Evolutionary conservation across 768 basidiomycete genomes (phyloP), one percentile per base, ranked within the genome.

Genomic region (Tricholoma saponaceum): DNA sequence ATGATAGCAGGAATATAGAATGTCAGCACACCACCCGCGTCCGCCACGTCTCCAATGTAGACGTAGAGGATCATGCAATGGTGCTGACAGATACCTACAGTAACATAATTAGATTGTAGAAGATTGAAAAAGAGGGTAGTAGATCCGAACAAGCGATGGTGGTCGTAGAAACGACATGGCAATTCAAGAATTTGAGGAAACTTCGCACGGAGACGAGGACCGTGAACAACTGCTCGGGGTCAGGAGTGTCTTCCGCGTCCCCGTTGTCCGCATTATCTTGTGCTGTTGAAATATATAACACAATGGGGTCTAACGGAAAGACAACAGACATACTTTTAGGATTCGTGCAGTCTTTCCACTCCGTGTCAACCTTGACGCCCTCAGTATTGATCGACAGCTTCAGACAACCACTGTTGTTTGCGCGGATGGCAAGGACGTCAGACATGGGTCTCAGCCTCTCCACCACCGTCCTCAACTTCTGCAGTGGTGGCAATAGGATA

Each of bases 21-120:
- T 2, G 92, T 95, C 60, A 95, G 75, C 41, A 95, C 89, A 2
- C 91, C 92, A 46, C 92, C 90, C 0, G 87, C 83, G 56, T 90
- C 85, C 4, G 83, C 82, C 10, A 86, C 79, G 30, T 91, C 86
- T 9, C 92, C 92, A 44, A 94, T 87, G 66, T 94, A 95, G 54
- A 94, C 91, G 61, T 94, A 95, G 52, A 94, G 79, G 62, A 95
- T 94, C 58, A 90, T 78, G 66, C 91, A 94, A 60, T 93, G 88
- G 57, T 84, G 79, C 62, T 86, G 84, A 66, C 92, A 95, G 51
- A 95, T 79, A 66, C 88, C 92, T 95, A 65, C 0, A 30, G 30
- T 14, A 53, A 35, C 25, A 47, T n/a, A 3, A n/a, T 51, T 10
- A 49, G 47, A 52, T 33, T 41, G 37, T 5, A 22, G 26, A 51